Conservation (phyloP, 108 stramenopile species). For the Ochromonas danica region DNA sequence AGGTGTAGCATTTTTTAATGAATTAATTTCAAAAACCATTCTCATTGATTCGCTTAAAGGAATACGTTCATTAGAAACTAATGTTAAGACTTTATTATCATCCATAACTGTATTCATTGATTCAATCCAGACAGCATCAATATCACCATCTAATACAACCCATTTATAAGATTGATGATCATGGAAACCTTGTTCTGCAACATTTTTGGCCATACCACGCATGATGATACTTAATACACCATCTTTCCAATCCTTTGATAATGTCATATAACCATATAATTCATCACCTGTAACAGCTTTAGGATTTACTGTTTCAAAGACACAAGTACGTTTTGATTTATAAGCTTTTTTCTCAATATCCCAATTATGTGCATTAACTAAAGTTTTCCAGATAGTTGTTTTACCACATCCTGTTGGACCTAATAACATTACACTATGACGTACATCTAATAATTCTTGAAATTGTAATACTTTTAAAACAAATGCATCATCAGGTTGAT, state of each 20-base stretch:
- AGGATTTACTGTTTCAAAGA: conserved; percentile 79
- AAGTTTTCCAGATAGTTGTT: conserved; percentile 83
- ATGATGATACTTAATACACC: conserved; percentile 82
- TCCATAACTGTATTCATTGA: conserved; percentile 93
- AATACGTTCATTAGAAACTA: conserved; percentile 85
- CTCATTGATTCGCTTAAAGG: conserved; percentile 78
- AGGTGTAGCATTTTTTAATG: conserved; percentile 80
- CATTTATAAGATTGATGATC: conserved; percentile 81
- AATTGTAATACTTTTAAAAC: conserved; percentile 65
- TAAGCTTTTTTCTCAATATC: conserved; percentile 44
- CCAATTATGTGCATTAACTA: conserved; percentile 74
- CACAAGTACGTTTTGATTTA: conserved; percentile 69
- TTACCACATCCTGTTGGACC: conserved; percentile 83
- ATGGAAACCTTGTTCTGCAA: conserved; percentile 80
- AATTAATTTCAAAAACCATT: conserved; percentile 89
- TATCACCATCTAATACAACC: conserved; percentile 84
- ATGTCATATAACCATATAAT: conserved; percentile 87
- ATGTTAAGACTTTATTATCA: conserved; percentile 85
- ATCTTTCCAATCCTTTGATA: conserved; percentile 87
- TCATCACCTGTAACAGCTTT: conserved; percentile 81
- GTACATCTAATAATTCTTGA: conserved; percentile 81
- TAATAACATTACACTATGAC: conserved; percentile 84
- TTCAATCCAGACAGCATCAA: conserved; percentile 90
- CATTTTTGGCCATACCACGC: conserved; percentile 85
- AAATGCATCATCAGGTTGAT: conserved; percentile 53